These are phyloP conservation scores for Lipomyces starkeyi DNA, from an alignment of 805 yeast genomes.

Conservation along the genomic window DNA sequence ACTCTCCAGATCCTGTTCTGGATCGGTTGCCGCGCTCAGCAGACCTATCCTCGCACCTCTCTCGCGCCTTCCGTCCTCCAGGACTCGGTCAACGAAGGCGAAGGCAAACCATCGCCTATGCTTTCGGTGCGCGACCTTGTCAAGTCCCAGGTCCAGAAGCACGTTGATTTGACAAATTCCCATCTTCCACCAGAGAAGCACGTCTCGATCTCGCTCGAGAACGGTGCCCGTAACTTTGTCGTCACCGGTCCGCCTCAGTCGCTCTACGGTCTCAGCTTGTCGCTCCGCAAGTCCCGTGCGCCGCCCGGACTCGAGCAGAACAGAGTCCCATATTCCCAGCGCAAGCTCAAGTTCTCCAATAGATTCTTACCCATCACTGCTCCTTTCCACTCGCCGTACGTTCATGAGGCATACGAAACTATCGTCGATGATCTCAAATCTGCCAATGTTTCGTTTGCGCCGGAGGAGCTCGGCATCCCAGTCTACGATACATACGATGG, in stretches of 20 bases:
- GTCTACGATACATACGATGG: constrained; percentile 92
- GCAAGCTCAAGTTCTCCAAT: constrained; percentile 91
- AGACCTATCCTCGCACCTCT: constrained; percentile 89
- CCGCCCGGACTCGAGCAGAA: constrained; percentile 94
- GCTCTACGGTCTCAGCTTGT: constrained; percentile 89
- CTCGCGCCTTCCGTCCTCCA: constrained; percentile 91
- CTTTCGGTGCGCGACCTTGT: constrained; percentile 89
- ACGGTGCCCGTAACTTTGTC: constrained; percentile 95
- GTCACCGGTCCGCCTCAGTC: constrained; percentile 99
- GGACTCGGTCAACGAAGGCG: constrained; percentile 91
- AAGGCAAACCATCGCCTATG: constrained; percentile 98
- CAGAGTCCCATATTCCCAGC: constrained; percentile 89
- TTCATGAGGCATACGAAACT: constrained; percentile 70
- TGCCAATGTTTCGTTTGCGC: constrained; percentile 60
- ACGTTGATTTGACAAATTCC: constrained; percentile 84
- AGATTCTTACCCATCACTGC: constrained; percentile 94
- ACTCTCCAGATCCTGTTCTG: constrained; percentile 87
- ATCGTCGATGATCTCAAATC: constrained; percentile 67
- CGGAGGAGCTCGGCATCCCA: constrained; percentile 71
- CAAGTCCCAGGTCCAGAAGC: constrained; percentile 74
- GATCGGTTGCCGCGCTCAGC: constrained; percentile 90
- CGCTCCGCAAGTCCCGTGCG: constrained; percentile 92
- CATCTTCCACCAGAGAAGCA: constrained; percentile 93
- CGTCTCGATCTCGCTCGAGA: constrained; percentile 85
- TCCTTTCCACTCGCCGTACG: constrained; percentile 93